Evolutionary conservation across 129 eudicot genomes (phyloP).

Genomic region (Gnaphalium uliginosum): DNA sequence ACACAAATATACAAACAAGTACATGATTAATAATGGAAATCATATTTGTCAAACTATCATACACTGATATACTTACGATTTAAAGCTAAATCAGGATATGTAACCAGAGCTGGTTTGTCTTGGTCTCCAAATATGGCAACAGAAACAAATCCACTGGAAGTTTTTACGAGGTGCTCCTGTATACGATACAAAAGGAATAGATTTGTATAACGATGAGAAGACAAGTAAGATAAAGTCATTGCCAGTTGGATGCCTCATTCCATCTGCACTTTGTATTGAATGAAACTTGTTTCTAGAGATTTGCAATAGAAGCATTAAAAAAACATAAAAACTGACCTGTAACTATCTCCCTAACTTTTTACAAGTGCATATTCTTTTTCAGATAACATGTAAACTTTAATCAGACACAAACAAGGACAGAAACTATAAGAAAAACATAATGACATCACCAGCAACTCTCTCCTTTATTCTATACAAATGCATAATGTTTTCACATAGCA

Average conservation of each 20-base stretch:
- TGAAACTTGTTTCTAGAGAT: conserved; percentile 4
- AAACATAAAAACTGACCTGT: conserved; percentile 13
- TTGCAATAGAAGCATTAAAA: conserved; percentile 15
- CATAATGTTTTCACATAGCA: neutral
- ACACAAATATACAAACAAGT: conserved; percentile 33
- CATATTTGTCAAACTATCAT: neutral
- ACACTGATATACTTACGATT: conserved; percentile 57
- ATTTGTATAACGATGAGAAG: neutral
- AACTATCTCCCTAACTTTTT: neutral
- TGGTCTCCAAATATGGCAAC: conserved; percentile 82
- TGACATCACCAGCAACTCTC: neutral
- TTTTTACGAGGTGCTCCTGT: conserved; percentile 85
- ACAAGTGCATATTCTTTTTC: conserved; percentile 5
- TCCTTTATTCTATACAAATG: neutral
- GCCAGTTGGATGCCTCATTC: no score
- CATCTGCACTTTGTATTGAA: no score
- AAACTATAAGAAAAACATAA: neutral
- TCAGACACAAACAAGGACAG: conserved; percentile 13
- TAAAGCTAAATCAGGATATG: conserved; percentile 90
- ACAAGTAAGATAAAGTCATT: no score
- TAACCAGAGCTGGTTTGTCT: conserved; percentile 86
- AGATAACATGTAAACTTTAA: neutral
- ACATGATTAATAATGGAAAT: conserved; percentile 6
- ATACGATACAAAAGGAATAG: conserved; percentile 15
- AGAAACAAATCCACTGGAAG: conserved; percentile 68